phyloP scores from a whole-genome alignment of 257 asterid species.

The Capsicum chinense region DNA sequence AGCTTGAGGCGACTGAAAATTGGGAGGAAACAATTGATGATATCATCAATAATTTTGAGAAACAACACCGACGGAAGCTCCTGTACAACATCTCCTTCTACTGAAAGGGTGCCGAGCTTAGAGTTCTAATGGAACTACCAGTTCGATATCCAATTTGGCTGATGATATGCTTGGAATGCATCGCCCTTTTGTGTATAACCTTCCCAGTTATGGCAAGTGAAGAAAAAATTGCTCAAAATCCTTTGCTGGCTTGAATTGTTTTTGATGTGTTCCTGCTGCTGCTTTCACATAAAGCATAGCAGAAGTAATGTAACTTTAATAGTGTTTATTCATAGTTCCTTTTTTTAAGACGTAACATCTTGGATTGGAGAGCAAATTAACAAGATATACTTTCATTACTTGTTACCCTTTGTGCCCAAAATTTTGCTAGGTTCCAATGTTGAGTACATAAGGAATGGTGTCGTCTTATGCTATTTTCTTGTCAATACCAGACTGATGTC shows the following conservation, averaged over 20 bases:
- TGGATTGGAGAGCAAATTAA: conserved; percentile 1
- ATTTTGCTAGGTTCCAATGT: neutral
- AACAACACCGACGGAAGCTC: conserved; percentile 75
- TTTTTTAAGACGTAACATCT: neutral
- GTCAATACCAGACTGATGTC: neutral
- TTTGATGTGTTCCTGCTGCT: neutral
- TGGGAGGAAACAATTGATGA: conserved; percentile 88
- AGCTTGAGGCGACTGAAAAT: conserved; percentile 67
- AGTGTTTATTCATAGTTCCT: neutral
- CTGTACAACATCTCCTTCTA: conserved; percentile 74
- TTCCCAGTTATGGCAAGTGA: neutral
- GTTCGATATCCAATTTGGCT: neutral
- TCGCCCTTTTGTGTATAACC: neutral
- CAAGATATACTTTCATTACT: neutral
- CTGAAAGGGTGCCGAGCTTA: conserved; percentile 36
- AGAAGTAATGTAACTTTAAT: neutral
- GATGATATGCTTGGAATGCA: neutral
- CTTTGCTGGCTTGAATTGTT: neutral
- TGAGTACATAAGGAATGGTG: neutral
- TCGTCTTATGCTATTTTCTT: neutral
- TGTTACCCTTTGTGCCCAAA: neutral
- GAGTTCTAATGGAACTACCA: neutral
- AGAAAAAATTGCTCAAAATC: neutral
- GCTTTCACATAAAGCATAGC: neutral
- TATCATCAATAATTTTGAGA: conserved; percentile 71